A percentile compares a stretch with the other conserved stretches of the same genome.
phyloP scores from a whole-genome alignment of 176 grass and related monocot genomes.

The Panicum miliaceum region DNA sequence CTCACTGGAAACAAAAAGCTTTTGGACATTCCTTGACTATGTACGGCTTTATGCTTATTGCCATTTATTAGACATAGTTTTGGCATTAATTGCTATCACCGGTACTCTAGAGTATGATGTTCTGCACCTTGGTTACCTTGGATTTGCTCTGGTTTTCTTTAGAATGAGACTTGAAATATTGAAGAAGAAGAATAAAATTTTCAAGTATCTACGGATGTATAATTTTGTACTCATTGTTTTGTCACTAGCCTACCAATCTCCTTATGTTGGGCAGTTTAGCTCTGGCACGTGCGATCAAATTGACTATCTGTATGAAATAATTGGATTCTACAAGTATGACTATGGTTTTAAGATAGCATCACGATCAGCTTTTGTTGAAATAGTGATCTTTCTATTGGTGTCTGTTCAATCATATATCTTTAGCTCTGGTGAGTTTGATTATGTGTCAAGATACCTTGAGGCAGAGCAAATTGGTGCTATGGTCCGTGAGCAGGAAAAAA shows the following conservation, averaged over 20 bases:
- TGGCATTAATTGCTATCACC: conserved; percentile 94
- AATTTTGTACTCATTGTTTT: conserved; percentile 94
- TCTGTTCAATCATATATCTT: conserved; percentile 97
- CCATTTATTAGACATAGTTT: conserved; percentile 97
- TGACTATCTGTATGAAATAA: conserved; percentile 91
- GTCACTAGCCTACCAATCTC: conserved; percentile 98
- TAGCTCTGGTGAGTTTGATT: conserved; percentile 84
- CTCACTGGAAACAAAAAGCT: conserved; percentile 99
- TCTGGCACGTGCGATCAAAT: conserved; percentile 88
- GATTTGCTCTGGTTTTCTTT: conserved; percentile 97
- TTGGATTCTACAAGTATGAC: conserved; percentile 98
- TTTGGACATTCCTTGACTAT: conserved; percentile 99
- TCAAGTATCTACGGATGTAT: conserved; percentile 92
- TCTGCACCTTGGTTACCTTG: conserved; percentile 95
- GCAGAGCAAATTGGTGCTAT: conserved; percentile 97
- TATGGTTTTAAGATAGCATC: conserved; percentile 99
- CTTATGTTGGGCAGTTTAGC: conserved; percentile 91
- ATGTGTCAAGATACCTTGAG: conserved; percentile 95
- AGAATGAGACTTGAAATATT: conserved; percentile 97
- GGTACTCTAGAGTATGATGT: conserved; percentile 98
- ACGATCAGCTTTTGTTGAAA: conserved; percentile 94
- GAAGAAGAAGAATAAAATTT: conserved; percentile 96
- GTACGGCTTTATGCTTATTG: conserved; percentile 86
- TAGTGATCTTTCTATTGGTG: conserved; percentile 92
- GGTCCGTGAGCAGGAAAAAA: conserved; percentile 95